Base-by-base conservation (phyloP, 2,329 filamentous ascomycete species). In the Biscogniauxia marginata region DNA sequence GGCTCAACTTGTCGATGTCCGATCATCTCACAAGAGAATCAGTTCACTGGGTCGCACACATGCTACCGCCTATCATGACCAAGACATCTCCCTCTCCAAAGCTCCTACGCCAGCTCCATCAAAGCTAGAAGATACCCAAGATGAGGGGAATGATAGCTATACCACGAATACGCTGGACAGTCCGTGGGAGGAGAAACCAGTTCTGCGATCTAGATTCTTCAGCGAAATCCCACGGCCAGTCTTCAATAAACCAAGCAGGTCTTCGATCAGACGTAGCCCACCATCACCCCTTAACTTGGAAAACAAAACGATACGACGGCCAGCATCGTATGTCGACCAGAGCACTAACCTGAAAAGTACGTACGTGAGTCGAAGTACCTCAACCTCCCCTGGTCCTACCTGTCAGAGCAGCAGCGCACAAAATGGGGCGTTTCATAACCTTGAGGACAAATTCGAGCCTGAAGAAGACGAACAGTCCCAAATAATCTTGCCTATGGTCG, bases 401-500 rank as follows among this genome's bases (percentile, higher is more conserved):
- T 74, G 79, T 59, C 70, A 71, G 8, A 76, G 75, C 13, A 74
- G 73, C 0, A 74, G 79, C 63, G 69, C 71, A 1, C 67, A 65
- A 6, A 62, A 9, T 18, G 53, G 22, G 16, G 46, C 50, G 20
- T 63, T 49, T 25, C 53, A 60, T 18, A 22, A 57, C 30, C 34
- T 62, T 1, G 61, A 55, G 7, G 58, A 61, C 3, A 44, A 54
- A 23, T 50, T 58, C 7, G 53, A 67, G 13, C 22, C 58, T 1
- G 59, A 62, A 13, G 44, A 57, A 7, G 53, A 68, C 7, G 56
- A 65, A 16, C 53, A 66, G 0, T 76, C 77, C 43, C 71, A 75
- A 30, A 73, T 79, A 1, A 74, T 84, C 0, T 72, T 87, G 20
- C 77, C 80, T 0, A 69, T 84, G 45, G 63, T 74, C 0, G 85